phyloP scores from a whole-genome alignment of 2,329 filamentous ascomycete genomes.

The Elsinoe fawcettii region DNA sequence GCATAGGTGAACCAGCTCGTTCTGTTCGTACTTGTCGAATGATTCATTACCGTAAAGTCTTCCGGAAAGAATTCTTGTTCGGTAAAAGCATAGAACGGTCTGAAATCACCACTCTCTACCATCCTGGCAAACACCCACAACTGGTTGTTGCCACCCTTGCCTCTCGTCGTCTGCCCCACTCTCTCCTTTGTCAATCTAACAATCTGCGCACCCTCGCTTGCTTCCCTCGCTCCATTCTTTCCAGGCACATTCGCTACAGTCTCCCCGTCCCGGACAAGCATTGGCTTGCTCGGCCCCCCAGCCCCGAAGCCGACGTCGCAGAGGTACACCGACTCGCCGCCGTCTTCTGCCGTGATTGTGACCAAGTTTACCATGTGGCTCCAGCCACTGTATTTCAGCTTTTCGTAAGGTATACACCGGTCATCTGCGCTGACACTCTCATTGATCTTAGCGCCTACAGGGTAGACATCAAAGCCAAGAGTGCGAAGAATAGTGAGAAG shows the following conservation, averaged over 20 bases:
- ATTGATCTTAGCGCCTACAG: conserved; percentile 36
- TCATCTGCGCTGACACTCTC: conserved; percentile 18
- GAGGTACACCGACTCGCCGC: conserved; percentile 24
- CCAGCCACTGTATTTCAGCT: conserved; percentile 27
- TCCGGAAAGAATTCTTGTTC: conserved; percentile 55
- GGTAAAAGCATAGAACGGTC: conserved; percentile 56
- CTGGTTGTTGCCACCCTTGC: conserved; percentile 25
- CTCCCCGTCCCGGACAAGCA: conserved; percentile 29
- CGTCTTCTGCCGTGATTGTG: conserved; percentile 28
- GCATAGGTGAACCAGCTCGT: conserved; percentile 48
- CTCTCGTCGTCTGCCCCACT: neutral
- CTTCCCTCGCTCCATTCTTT: conserved; percentile 28
- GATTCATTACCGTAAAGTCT: conserved; percentile 57
- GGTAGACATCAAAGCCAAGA: conserved; percentile 42
- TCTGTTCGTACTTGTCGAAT: conserved; percentile 44
- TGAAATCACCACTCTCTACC: conserved; percentile 44
- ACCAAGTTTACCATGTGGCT: conserved; percentile 41
- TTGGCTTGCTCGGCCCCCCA: conserved; percentile 31
- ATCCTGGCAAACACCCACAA: conserved; percentile 39
- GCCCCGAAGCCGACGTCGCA: conserved; percentile 39
- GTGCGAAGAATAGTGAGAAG: conserved; percentile 46
- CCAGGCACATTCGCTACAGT: conserved; percentile 2
- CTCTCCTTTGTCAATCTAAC: conserved; percentile 4
- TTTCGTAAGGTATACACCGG: neutral
- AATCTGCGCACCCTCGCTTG: conserved; percentile 15